Base-by-base conservation (phyloP, 1,284 basidiomycete species). In the Pterulicium gracile region DNA sequence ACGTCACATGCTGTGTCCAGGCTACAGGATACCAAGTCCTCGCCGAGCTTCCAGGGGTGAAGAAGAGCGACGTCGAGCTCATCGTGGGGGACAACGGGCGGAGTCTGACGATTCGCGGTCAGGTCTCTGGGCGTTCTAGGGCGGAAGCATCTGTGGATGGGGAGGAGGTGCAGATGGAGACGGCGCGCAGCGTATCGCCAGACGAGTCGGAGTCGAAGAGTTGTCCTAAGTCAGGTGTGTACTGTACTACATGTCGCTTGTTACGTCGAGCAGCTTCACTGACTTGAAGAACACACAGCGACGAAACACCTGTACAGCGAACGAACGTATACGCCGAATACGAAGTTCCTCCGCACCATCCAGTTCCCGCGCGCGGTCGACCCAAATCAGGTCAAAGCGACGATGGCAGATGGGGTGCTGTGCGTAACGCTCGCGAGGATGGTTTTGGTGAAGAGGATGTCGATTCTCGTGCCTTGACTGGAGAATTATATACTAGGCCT, bases 21-120 rank as follows among this genome's bases (percentile, higher is more conserved):
- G n/a, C 15, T 18, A 18, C 36, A 17, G 36, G 56, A 51, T 56
- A 58, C 49, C 44, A 60, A 18, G 50, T 61, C 13, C 54, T 56
- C 44, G 59, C 58, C 1, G 59, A 61, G 48, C 42, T 61, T 21
- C 59, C 60, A 3, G 60, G 60, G 5, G 57, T 60, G 21, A 59
- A 59, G 53, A 60, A 58, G 49, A 58, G 58, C 48, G 50, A 61
- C 51, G 40, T 61, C 13, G 55, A 61, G n/a, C 54, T 61, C n/a
- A 47, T 49, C n/a, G 49, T 61, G 35, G 55, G 55, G 5, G 56
- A 59, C 23, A 50, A 53, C 36, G 59, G 59, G 15, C 50, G 52
- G 46, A 56, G 54, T 42, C 46, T 61, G 49, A 56, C 56, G 10
- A 58, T 61, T 43, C 46, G 56, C 41, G 60, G 60, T 3, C 36